A percentile compares a stretch with the other conserved stretches of the same genome.
These are phyloP conservation scores for Zasmidium angulare DNA, from an alignment of 2,329 filamentous ascomycete genomes.

Conservation along the genomic window DNA sequence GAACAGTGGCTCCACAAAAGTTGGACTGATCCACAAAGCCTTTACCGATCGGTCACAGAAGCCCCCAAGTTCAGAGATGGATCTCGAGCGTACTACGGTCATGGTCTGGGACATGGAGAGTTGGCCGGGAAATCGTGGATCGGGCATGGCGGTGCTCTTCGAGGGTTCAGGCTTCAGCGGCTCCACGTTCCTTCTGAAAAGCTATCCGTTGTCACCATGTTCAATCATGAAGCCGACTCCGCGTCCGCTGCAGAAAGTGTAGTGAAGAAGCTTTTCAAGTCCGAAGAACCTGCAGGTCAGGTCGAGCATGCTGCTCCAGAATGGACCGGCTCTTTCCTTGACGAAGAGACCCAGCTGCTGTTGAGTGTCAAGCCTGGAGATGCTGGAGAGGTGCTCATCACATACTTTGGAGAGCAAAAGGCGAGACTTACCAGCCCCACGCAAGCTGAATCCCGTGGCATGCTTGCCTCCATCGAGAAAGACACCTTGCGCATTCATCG, in stretches of 20 bases:
- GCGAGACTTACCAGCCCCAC: slow-evolving; percentile 3
- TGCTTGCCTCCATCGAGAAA: slow-evolving; percentile 33
- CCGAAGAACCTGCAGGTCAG: slow-evolving; percentile 20
- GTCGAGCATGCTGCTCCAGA: slow-evolving; percentile 2
- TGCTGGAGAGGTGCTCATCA: slow-evolving; percentile 23
- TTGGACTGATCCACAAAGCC: slow-evolving; percentile 33
- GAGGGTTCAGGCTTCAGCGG: slow-evolving; percentile 42
- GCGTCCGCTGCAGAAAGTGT: slow-evolving; percentile 31
- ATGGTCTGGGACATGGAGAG: slow-evolving; percentile 36
- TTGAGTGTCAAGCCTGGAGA: slow-evolving; percentile 26
- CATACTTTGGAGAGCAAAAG: slow-evolving; percentile 10
- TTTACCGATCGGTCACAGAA: slow-evolving; percentile 36
- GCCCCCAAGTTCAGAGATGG: slow-evolving; percentile 38
- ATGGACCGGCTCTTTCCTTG: slow-evolving; percentile 43
- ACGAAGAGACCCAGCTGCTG: slow-evolving; percentile 37
- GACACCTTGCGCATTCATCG: slow-evolving; percentile 26
- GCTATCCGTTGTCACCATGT: slow-evolving; percentile 42
- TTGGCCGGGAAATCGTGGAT: slow-evolving; percentile 32
- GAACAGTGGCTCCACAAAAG: slow-evolving; percentile 42
- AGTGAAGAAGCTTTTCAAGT: slow-evolving; percentile 31
- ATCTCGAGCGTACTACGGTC: slow-evolving; percentile 38
- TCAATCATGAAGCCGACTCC: slow-evolving; percentile 41
- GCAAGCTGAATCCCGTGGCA: slow-evolving; percentile 25
- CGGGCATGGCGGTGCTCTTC: slow-evolving; percentile 45
- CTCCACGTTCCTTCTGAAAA: slow-evolving; percentile 37